Conservation (phyloP, 1,284 basidiomycete species). For the Kalmanozyma brasiliensis region DNA sequence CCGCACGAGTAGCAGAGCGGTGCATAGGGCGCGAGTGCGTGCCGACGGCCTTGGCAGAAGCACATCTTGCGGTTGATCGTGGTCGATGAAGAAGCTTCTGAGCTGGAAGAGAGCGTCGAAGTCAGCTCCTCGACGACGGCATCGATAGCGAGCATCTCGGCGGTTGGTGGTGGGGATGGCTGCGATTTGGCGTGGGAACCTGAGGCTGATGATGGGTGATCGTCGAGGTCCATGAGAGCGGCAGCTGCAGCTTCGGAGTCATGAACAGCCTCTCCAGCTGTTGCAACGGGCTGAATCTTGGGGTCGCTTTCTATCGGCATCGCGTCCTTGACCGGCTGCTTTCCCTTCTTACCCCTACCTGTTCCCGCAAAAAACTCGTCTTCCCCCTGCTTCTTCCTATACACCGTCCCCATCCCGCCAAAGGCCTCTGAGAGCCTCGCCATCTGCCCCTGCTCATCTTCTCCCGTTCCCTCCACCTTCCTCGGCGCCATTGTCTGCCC, state of each 20-base stretch:
- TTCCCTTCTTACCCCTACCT: conserved; percentile 30
- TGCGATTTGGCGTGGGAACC: conserved; percentile 7
- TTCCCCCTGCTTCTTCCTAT: conserved; percentile 41
- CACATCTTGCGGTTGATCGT: conserved; percentile 26
- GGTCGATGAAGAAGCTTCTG: background rate
- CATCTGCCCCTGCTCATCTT: conserved; percentile 31
- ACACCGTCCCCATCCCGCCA: conserved; percentile 43
- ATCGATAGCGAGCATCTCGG: conserved; percentile 47
- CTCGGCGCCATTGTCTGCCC: conserved; percentile 35
- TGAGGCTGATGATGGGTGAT: conserved; percentile 2
- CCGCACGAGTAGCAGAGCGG: conserved; percentile 50
- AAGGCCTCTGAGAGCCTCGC: conserved; percentile 34
- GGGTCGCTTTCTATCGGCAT: background rate
- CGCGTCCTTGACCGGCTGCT: conserved; percentile 4
- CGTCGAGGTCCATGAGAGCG: background rate
- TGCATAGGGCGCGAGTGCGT: conserved; percentile 34
- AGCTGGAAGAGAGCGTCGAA: background rate
- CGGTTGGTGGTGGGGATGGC: conserved; percentile 33
- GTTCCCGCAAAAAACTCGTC: conserved; percentile 34
- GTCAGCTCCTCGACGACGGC: conserved; percentile 46
- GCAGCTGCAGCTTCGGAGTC: background rate
- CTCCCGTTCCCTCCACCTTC: conserved; percentile 10
- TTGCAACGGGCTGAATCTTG: background rate
- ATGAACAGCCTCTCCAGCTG: background rate
- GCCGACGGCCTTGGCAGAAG: conserved; percentile 46